Conservation (phyloP, 352 stramenopile genomes). For the Phytophthora pseudosyringae region DNA sequence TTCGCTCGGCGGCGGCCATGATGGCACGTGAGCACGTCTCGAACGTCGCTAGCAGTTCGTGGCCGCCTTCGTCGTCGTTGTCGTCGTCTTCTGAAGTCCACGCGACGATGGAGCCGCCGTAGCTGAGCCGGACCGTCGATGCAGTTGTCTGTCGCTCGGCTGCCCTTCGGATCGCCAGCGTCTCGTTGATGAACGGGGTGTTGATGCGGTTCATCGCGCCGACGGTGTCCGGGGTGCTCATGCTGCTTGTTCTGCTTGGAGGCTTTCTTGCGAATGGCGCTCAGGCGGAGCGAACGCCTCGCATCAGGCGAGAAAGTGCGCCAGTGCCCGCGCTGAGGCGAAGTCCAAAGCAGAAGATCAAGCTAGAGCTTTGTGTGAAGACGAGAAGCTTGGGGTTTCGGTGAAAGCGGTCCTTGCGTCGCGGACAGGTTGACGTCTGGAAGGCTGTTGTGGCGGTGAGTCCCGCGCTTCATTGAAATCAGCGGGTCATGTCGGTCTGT, state of each 20-base stretch:
- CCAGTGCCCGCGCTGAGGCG: not conserved
- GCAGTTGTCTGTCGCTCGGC: constrained; percentile 12
- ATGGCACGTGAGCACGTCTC: constrained; percentile 31
- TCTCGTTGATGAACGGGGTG: constrained; percentile 12
- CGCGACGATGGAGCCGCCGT: constrained; percentile 1
- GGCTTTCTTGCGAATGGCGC: constrained; percentile 22
- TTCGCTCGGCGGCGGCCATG: constrained; percentile 33
- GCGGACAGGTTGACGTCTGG: constrained; percentile 1
- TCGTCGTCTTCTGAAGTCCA: constrained; percentile 11
- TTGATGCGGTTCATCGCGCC: constrained; percentile 2
- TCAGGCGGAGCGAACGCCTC: not conserved
- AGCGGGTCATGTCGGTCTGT: constrained; percentile 2
- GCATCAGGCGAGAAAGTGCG: constrained; percentile 18
- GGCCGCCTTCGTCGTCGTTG: not conserved
- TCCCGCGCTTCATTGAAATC: constrained; percentile 2
- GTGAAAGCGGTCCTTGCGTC: not conserved
- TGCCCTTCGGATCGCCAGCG: constrained; percentile 3
- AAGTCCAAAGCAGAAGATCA: not conserved
- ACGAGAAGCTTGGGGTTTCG: constrained; percentile 3
- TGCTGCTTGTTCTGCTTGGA: constrained; percentile 8
- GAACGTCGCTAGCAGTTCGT: constrained; percentile 15
- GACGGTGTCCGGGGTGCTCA: constrained; percentile 35
- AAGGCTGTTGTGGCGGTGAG: constrained; percentile 20
- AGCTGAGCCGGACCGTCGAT: constrained; percentile 15
- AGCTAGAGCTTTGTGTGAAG: constrained; percentile 8